These are phyloP conservation scores for Truncatella angustata DNA, from an alignment of 2,329 filamentous ascomycete species.

Conservation along the genomic window DNA sequence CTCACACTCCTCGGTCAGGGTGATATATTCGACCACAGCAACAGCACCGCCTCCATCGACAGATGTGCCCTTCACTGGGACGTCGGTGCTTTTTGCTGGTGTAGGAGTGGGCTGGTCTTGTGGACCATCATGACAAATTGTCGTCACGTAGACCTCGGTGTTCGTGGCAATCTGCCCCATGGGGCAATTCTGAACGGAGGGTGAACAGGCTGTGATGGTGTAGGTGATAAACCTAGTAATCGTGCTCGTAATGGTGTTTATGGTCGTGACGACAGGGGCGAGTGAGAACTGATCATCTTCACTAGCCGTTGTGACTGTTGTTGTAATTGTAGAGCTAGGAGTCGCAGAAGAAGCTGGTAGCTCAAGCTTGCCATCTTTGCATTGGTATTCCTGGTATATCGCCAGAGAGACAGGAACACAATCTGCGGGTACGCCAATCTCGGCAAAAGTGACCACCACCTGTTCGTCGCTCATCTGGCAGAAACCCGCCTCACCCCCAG, in stretches of 20 bases:
- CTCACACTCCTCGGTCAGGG: conserved; percentile 15
- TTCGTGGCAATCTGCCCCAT: conserved; percentile 15
- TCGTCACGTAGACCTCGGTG: conserved; percentile 19
- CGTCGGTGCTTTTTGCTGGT: not conserved
- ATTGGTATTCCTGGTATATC: not conserved
- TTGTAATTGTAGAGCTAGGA: not conserved
- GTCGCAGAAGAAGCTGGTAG: not conserved
- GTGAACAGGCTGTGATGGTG: conserved; percentile 16
- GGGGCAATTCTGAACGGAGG: conserved; percentile 9
- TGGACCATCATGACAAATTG: conserved; percentile 22
- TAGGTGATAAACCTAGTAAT: conserved; percentile 21
- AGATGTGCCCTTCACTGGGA: not conserved
- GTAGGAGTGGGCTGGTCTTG: conserved; percentile 5
- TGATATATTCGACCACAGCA: not conserved
- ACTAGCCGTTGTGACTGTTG: not conserved
- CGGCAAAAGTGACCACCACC: conserved; percentile 12
- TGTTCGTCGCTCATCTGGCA: conserved; percentile 13
- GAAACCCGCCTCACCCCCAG: conserved; percentile 13
- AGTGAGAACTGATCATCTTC: not conserved
- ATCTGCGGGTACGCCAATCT: not conserved
- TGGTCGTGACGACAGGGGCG: conserved; percentile 9
- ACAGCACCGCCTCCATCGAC: not conserved
- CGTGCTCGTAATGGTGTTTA: conserved; percentile 19
- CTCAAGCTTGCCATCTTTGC: not conserved
- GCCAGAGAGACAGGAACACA: conserved; percentile 7